These are phyloP conservation scores for Pneumocystis jirovecii DNA, from an alignment of 1,139 yeast genomes.

Conservation along the genomic window DNA sequence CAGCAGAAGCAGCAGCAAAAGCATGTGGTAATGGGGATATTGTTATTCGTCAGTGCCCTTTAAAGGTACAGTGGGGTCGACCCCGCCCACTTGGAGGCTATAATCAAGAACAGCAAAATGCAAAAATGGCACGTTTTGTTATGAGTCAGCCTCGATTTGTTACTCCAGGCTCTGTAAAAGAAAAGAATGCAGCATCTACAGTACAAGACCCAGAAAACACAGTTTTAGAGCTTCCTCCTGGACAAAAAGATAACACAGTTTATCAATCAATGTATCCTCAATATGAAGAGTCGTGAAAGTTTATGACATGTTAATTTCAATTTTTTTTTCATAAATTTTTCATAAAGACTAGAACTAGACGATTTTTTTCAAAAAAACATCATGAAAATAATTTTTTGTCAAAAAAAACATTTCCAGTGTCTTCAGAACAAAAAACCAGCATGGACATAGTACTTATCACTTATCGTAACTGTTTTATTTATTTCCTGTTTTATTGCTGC, in stretches of 20 bases:
- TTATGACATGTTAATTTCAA: background rate
- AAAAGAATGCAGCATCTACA: background rate
- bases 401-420: background rate
- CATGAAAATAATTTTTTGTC: background rate
- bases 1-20: conserved; percentile 43
- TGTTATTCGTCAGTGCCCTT: conserved; percentile 34
- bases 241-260: background rate
- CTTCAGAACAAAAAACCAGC: background rate
- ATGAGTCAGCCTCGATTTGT: background rate
- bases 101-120: background rate
- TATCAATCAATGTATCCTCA: background rate
- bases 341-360: background rate
- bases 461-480: background rate
- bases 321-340: background rate
- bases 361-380: background rate
- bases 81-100: conserved; percentile 31
- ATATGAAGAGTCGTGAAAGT: background rate
- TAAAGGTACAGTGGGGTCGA: conserved; percentile 55
- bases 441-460: background rate
- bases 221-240: background rate
- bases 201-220: background rate
- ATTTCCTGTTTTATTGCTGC: background rate
- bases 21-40: conserved; percentile 24
- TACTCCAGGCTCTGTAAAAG: background rate
- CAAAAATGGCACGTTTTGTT: background rate